Evolutionary conservation across 192 early-diverging fungal species (phyloP).

Genomic region (Coemansia sp.): DNA sequence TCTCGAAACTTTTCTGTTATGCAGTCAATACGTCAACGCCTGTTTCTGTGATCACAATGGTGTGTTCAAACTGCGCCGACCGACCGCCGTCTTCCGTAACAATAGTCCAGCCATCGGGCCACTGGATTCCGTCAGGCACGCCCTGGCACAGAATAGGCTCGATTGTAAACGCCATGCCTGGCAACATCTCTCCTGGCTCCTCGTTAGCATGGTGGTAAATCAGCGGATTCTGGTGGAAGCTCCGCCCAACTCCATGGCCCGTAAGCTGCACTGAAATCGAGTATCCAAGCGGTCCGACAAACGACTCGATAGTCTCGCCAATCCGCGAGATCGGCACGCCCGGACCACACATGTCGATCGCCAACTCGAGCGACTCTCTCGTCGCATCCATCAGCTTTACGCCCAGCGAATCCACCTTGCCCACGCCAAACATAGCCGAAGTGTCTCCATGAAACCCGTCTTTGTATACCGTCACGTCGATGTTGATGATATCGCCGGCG

Average conservation of each 20-base stretch:
- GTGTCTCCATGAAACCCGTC: slow-evolving; percentile 77
- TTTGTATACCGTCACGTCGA: slow-evolving; percentile 71
- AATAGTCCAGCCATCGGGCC: slow-evolving; percentile 89
- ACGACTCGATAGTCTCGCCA: slow-evolving; percentile 62
- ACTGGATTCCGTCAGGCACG: slow-evolving; percentile 61
- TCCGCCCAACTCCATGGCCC: slow-evolving; percentile 83
- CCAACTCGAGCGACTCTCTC: slow-evolving; percentile 57
- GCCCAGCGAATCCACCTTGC: slow-evolving; percentile 60
- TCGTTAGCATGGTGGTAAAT: slow-evolving; percentile 80
- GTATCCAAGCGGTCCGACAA: slow-evolving; percentile 53
- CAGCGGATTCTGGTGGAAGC: slow-evolving; percentile 81
- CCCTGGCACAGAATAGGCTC: slow-evolving; percentile 88
- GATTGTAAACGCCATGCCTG: slow-evolving; percentile 87
- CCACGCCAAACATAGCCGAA: slow-evolving; percentile 65
- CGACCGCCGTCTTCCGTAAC: slow-evolving; percentile 75
- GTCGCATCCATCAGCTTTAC: slow-evolving; percentile 58
- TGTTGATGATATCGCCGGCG: slow-evolving; percentile 74
- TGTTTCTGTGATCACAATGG: slow-evolving; percentile 62
- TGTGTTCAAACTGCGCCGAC: slow-evolving; percentile 88
- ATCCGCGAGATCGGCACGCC: slow-evolving; percentile 68
- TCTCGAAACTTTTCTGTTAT: background rate
- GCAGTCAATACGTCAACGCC: slow-evolving; percentile 71
- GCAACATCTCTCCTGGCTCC: slow-evolving; percentile 66
- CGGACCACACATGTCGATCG: slow-evolving; percentile 70
- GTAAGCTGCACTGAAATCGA: slow-evolving; percentile 71